phyloP scores from a whole-genome alignment of 2,329 filamentous ascomycete genomes.

The Nemania sp. region DNA sequence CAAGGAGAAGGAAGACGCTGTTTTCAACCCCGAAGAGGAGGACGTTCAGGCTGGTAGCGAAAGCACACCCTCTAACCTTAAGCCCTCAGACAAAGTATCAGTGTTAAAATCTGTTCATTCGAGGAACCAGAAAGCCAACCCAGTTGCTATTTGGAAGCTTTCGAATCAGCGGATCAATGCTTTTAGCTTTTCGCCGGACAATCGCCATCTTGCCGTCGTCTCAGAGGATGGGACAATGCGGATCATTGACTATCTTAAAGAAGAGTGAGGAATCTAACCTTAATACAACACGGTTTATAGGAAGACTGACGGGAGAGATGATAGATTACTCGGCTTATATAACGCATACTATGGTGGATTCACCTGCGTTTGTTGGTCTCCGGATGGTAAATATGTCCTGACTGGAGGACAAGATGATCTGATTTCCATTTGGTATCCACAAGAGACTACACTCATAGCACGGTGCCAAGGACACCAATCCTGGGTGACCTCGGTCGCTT shows the following conservation, averaged over 20 bases:
- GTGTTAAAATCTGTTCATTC: constrained; percentile 94
- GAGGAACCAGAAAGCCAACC: constrained; percentile 92
- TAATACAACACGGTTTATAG: constrained; percentile 1
- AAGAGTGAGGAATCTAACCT: constrained; percentile 72
- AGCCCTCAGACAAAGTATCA: constrained; percentile 67
- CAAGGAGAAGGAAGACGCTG: constrained; percentile 84
- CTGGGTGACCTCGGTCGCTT: constrained; percentile 93
- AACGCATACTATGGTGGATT: constrained; percentile 94
- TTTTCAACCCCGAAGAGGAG: constrained; percentile 38
- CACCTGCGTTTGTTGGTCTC: constrained; percentile 95
- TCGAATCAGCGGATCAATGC: constrained; percentile 91
- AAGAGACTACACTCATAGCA: constrained; percentile 85
- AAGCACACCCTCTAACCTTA: constrained; percentile 53
- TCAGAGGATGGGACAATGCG: constrained; percentile 91
- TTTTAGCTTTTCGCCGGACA: constrained; percentile 92
- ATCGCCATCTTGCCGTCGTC: constrained; percentile 86
- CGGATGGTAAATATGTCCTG: constrained; percentile 94
- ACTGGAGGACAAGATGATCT: constrained; percentile 97
- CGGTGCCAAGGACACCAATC: constrained; percentile 95
- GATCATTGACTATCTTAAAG: constrained; percentile 90
- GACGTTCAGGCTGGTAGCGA: constrained; percentile 46
- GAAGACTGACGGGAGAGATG: constrained; percentile 25
- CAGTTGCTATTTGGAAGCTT: constrained; percentile 91
- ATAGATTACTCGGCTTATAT: constrained; percentile 85
- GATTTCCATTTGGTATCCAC: constrained; percentile 93